These are phyloP conservation scores for Lentinula sp. DNA, from an alignment of 768 basidiomycete species.

Conservation along the genomic window DNA sequence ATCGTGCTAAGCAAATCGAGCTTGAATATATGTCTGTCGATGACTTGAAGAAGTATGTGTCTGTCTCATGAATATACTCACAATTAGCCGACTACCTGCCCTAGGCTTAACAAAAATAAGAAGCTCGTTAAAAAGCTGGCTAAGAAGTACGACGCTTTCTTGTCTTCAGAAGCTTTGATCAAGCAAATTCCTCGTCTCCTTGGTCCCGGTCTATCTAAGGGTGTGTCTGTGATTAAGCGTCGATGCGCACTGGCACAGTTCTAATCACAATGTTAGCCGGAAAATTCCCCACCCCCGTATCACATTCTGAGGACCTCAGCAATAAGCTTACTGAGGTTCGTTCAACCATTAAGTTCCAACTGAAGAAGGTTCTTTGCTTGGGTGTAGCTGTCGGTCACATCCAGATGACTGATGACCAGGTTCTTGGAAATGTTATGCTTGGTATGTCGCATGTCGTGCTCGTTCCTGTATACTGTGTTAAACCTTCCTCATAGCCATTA, in stretches of 20 bases:
- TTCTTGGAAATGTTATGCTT: conserved; percentile 96
- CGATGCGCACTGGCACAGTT: background rate
- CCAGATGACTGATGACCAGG: conserved; percentile 96
- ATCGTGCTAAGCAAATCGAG: conserved; percentile 96
- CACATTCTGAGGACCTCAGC: conserved; percentile 82
- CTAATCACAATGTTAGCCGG: conserved; percentile 51
- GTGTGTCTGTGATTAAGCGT: conserved; percentile 32
- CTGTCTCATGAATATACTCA: background rate
- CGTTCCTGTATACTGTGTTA: background rate
- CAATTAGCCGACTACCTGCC: background rate
- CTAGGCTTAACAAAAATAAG: conserved; percentile 98
- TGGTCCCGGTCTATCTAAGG: conserved; percentile 99
- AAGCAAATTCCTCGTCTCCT: conserved; percentile 99
- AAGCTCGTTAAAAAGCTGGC: conserved; percentile 99
- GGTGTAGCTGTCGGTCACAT: conserved; percentile 98
- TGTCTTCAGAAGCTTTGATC: conserved; percentile 95
- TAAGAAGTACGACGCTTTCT: conserved; percentile 99
- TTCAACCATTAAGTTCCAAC: conserved; percentile 99
- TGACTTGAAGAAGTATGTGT: conserved; percentile 90
- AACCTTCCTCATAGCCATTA: conserved; percentile 65
- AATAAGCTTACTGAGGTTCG: conserved; percentile 94
- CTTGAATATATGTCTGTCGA: conserved; percentile 99
- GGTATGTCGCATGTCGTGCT: conserved; percentile 39
- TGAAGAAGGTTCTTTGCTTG: conserved; percentile 98
- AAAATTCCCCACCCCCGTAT: conserved; percentile 98